Conservation (phyloP, 345 rosid genomes). For the Eucalyptus sp. region DNA sequence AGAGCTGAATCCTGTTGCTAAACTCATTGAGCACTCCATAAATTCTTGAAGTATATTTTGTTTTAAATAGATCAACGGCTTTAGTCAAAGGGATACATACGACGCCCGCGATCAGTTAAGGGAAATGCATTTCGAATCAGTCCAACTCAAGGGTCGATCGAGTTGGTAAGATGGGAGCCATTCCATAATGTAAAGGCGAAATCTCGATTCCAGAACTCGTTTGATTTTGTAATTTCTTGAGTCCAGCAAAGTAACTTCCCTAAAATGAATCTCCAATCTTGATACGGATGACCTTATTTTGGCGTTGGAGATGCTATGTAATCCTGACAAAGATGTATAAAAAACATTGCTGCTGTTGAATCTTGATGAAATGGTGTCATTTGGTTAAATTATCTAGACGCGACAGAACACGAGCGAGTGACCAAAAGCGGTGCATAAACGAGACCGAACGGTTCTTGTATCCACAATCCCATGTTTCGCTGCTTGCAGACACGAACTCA, state of each 20-base stretch:
- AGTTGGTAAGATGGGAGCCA: background rate
- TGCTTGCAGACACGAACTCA: background rate
- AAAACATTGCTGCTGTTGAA: background rate
- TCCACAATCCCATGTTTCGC: conserved; percentile 14
- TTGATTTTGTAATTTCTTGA: background rate
- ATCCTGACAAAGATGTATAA: background rate
- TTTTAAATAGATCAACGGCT: background rate
- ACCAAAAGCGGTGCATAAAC: background rate
- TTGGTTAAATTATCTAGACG: background rate
- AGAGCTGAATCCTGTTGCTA: background rate
- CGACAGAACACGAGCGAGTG: background rate
- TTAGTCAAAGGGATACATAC: background rate
- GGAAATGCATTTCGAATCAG: background rate
- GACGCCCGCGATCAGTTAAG: background rate
- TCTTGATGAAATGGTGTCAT: background rate
- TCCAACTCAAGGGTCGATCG: background rate
- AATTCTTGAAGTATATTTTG: background rate
- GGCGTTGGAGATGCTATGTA: background rate
- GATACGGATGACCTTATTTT: background rate
- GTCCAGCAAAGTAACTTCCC: background rate
- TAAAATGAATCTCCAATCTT: background rate
- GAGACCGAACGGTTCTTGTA: background rate
- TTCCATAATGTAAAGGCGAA: background rate
- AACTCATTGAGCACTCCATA: background rate
- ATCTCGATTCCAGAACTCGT: background rate